Evolutionary conservation across 1,139 yeast species (phyloP).

Genomic region (Sugiyamaella paludigena): DNA sequence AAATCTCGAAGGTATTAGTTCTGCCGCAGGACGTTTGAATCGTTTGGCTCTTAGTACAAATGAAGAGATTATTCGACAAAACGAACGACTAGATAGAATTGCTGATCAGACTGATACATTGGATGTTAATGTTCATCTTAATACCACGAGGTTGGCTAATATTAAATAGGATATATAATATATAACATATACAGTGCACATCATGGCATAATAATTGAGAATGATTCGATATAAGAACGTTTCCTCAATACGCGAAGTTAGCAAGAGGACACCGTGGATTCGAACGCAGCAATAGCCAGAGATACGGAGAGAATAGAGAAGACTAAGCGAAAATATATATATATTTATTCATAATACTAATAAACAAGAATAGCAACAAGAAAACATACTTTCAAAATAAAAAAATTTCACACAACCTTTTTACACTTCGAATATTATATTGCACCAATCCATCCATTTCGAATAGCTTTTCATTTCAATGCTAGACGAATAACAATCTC

Average conservation of each 20-base stretch:
- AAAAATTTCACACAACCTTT: neutral
- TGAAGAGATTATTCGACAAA: conserved; percentile 53
- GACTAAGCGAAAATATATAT: neutral
- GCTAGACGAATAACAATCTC: conserved; percentile 18
- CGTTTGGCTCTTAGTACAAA: conserved; percentile 51
- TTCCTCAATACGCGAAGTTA: no score
- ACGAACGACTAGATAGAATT: conserved; percentile 50
- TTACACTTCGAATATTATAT: neutral
- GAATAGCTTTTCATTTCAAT: conserved; percentile 7
- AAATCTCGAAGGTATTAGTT: conserved; percentile 50
- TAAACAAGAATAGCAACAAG: neutral
- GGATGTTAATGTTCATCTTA: conserved; percentile 54
- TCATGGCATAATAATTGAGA: no score
- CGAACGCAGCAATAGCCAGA: no score
- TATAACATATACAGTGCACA: no score
- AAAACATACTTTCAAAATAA: neutral
- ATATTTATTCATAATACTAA: neutral
- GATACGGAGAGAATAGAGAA: no score
- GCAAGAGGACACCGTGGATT: no score
- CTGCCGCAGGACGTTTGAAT: conserved; percentile 49
- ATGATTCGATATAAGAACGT: no score
- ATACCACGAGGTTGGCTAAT: conserved; percentile 42
- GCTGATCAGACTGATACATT: conserved; percentile 53
- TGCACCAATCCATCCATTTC: neutral
- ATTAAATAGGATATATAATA: conserved; percentile 30